Evolutionary conservation across 2,329 filamentous ascomycete species (phyloP).

Genomic region (Trichoderma endophyticum): DNA sequence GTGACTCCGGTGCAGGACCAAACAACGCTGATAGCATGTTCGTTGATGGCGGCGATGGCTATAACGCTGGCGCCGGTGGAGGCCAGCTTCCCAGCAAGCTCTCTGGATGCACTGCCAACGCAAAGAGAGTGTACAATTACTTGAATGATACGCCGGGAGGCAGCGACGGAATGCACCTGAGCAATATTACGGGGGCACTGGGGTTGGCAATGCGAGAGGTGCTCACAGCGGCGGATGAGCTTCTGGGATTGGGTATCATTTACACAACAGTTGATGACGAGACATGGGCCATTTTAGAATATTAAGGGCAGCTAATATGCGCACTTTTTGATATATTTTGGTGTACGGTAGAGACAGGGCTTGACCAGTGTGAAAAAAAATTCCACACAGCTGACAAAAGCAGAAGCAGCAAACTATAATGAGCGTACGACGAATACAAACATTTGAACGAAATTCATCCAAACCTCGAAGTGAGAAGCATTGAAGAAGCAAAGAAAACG

Average conservation of each 20-base stretch:
- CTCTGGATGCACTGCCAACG: constrained; percentile 50
- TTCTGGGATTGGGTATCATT: constrained; percentile 69
- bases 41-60: constrained; percentile 47
- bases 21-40: constrained; percentile 53
- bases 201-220: constrained; percentile 68
- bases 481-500: neutral
- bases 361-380: neutral
- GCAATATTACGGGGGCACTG: constrained; percentile 66
- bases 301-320: neutral
- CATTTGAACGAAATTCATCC: neutral
- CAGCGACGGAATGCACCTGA: constrained; percentile 80
- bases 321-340: neutral
- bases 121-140: constrained; percentile 68
- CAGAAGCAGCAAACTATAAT: neutral
- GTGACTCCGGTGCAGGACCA: constrained; percentile 38
- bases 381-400: neutral
- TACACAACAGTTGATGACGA: constrained; percentile 91
- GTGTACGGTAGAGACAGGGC: constrained; percentile 14
- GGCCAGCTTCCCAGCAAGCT: constrained; percentile 40
- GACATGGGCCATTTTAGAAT: constrained; percentile 82
- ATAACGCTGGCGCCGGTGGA: constrained; percentile 35
- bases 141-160: constrained; percentile 65
- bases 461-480: neutral
- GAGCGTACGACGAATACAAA: neutral
- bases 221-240: constrained; percentile 73